Percentiles rank a stretch among this genome's conserved stretches.
These are phyloP conservation scores for Monosporozyma siamensis DNA, from an alignment of 805 yeast genomes.

Conservation along the genomic window DNA sequence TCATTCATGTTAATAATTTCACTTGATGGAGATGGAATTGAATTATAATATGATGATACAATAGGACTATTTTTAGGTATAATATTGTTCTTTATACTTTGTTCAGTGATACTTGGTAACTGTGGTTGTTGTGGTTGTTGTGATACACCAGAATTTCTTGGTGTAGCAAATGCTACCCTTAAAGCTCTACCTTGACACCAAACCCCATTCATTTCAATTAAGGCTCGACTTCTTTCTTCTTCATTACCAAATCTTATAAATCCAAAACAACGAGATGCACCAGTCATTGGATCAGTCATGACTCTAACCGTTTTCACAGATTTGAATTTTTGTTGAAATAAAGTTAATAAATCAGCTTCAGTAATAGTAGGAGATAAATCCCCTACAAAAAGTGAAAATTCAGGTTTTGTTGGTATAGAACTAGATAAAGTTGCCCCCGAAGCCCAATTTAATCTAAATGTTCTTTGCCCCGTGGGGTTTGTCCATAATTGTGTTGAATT, in stretches of 20 bases:
- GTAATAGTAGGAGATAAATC: conserved; percentile 71
- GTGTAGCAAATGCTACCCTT: conserved; percentile 72
- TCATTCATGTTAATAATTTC: not conserved
- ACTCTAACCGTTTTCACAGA: conserved; percentile 74
- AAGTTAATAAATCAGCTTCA: conserved; percentile 65
- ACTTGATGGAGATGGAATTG: conserved; percentile 2
- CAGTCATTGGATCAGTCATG: conserved; percentile 77
- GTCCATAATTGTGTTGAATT: conserved; percentile 17
- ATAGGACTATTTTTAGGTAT: too few species aligned
- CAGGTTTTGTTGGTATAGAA: conserved; percentile 65
- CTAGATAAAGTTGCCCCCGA: conserved; percentile 68
- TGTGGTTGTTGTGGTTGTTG: conserved; percentile 2
- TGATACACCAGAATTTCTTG: conserved; percentile 38
- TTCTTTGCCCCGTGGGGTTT: conserved; percentile 39
- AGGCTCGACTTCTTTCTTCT: conserved; percentile 56
- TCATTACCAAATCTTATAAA: conserved; percentile 70
- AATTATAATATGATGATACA: not conserved
- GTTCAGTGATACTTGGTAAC: too few species aligned
- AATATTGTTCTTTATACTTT: too few species aligned
- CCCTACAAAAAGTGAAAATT: conserved; percentile 73
- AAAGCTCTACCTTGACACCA: conserved; percentile 74
- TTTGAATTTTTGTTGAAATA: conserved; percentile 56
- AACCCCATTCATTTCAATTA: conserved; percentile 66
- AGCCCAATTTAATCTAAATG: conserved; percentile 76
- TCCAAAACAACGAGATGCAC: conserved; percentile 71